phyloP scores from a whole-genome alignment of 2,329 filamentous ascomycete species.

The Rutstroemia sydowiana region DNA sequence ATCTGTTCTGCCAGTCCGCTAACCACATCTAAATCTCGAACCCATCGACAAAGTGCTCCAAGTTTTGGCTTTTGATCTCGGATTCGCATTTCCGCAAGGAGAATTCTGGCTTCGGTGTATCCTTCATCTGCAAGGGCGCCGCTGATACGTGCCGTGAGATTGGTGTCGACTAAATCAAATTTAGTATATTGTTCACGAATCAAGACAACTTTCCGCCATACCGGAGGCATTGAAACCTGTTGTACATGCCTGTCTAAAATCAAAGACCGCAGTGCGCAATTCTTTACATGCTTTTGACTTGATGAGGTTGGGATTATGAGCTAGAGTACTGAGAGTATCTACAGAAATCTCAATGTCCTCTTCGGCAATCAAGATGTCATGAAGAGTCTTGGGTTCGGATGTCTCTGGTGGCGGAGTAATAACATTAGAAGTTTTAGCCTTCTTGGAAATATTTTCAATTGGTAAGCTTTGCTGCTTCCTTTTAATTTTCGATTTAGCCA shows the following conservation, averaged over 20 bases:
- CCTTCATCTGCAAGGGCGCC: constrained; percentile 58
- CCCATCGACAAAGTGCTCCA: constrained; percentile 64
- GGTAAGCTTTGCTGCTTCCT: constrained; percentile 40
- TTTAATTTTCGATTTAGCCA: constrained; percentile 40
- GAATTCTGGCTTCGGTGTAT: constrained; percentile 56
- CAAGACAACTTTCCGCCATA: too few species aligned
- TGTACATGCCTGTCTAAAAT: constrained; percentile 61
- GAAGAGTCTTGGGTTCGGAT: constrained; percentile 42
- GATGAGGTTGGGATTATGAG: constrained; percentile 53
- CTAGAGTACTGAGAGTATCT: constrained; percentile 53
- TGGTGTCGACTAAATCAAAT: constrained; percentile 41
- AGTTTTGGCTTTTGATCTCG: constrained; percentile 58
- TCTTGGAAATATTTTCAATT: constrained; percentile 32
- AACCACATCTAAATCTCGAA: constrained; percentile 62
- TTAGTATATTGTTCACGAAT: constrained; percentile 11
- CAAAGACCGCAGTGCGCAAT: constrained; percentile 58
- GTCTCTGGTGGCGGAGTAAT: constrained; percentile 33
- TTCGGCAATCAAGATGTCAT: constrained; percentile 50
- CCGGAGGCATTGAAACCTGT: constrained; percentile 55
- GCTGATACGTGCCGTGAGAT: constrained; percentile 59
- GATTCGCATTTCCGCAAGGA: constrained; percentile 64
- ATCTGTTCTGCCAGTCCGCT: constrained; percentile 55
- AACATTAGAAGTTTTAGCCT: constrained; percentile 31
- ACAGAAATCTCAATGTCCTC: constrained; percentile 63
- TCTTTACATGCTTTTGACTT: constrained; percentile 64